Conservation (phyloP, 805 yeast species). For the Yarrowia sp. region DNA sequence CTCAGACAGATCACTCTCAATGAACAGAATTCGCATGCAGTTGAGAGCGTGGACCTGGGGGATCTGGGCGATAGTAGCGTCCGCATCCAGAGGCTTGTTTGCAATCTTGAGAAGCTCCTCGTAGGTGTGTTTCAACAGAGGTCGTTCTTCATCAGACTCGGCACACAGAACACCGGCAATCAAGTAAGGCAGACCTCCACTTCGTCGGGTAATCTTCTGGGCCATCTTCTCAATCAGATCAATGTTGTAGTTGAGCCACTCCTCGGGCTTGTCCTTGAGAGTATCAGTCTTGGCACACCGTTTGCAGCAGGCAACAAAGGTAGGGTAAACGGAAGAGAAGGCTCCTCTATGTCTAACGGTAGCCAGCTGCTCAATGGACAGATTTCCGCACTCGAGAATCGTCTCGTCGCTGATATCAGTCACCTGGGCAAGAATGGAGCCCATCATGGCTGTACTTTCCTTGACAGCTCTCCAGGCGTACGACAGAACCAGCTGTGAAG, state of each 20-base stretch:
- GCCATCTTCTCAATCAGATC: constrained; percentile 60
- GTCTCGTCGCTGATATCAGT: constrained; percentile 47
- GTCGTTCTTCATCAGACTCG: constrained; percentile 50
- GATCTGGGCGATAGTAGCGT: constrained; percentile 47
- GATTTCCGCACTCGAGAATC: constrained; percentile 57
- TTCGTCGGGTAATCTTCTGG: constrained; percentile 82
- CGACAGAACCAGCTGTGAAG: constrained; percentile 58
- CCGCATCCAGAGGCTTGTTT: constrained; percentile 58
- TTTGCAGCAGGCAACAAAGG: constrained; percentile 70
- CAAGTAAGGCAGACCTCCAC: constrained; percentile 89
- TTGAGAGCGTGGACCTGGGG: constrained; percentile 96
- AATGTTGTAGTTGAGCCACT: constrained; percentile 69
- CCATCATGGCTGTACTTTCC: constrained; percentile 69
- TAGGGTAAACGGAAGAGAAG: constrained; percentile 84
- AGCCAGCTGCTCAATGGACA: constrained; percentile 70
- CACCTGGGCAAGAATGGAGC: constrained; percentile 53
- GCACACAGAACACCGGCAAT: constrained; percentile 77
- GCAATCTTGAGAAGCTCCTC: constrained; percentile 63
- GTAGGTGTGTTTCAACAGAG: constrained; percentile 60
- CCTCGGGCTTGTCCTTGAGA: constrained; percentile 54
- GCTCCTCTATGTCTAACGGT: constrained; percentile 90
- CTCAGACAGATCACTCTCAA: constrained; percentile 70
- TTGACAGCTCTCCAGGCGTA: constrained; percentile 85
- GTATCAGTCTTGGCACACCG: constrained; percentile 55
- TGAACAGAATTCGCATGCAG: constrained; percentile 75